Conservation (phyloP, 805 yeast species). For the Kluyveromyces wickerhamii region DNA sequence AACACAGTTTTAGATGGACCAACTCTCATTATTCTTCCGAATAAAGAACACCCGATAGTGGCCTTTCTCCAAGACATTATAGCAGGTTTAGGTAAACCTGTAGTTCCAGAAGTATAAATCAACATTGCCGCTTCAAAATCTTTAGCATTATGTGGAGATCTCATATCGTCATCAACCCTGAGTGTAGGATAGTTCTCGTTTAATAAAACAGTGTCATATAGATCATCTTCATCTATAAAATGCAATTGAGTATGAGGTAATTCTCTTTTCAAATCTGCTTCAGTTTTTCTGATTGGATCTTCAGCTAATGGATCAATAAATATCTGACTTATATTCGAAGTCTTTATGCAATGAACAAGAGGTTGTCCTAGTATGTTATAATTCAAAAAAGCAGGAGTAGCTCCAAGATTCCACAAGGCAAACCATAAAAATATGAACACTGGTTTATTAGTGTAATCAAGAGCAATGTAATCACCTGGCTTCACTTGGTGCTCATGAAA, state of each 20-base stretch:
- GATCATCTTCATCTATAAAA: conserved; percentile 44
- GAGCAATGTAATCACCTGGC: conserved; percentile 59
- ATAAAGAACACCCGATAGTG: conserved; percentile 58
- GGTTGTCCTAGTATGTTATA: conserved; percentile 69
- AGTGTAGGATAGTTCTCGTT: conserved; percentile 39
- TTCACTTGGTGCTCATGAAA: conserved; percentile 55
- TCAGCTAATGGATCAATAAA: conserved; percentile 70
- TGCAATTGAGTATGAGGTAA: conserved; percentile 37
- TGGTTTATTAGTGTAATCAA: conserved; percentile 78
- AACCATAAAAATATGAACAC: conserved; percentile 73
- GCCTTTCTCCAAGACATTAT: conserved; percentile 88
- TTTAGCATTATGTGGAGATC: conserved; percentile 46
- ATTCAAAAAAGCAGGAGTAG: conserved; percentile 79
- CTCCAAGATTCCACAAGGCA: conserved; percentile 87
- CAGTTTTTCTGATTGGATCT: conserved; percentile 43
- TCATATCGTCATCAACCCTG: conserved; percentile 46
- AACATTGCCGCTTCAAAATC: conserved; percentile 61
- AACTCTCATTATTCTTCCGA: conserved; percentile 61
- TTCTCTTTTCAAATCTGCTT: conserved; percentile 31
- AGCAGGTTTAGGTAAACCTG: conserved; percentile 92
- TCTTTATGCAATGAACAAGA: conserved; percentile 68
- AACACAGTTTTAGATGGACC: conserved; percentile 50
- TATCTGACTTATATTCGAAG: conserved; percentile 55
- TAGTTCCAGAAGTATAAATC: conserved; percentile 90
- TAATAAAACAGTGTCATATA: conserved; percentile 34